phyloP scores from a whole-genome alignment of 2,329 filamentous ascomycete genomes.

The Chaetomiaceae sp. region DNA sequence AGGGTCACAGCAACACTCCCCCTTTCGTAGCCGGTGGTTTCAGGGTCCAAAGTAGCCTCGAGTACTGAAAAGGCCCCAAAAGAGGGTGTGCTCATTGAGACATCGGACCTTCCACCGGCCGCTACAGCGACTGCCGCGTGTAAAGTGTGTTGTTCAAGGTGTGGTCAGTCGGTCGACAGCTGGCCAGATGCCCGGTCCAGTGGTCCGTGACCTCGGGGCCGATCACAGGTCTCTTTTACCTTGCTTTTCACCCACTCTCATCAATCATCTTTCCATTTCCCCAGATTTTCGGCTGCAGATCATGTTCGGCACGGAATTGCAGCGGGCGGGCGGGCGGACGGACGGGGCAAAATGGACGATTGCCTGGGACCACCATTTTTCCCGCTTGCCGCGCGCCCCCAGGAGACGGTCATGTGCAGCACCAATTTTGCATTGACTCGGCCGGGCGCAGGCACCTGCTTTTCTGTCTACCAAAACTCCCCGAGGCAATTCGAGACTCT shows the following conservation, averaged over 20 bases:
- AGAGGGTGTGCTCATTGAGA: slow-evolving; percentile 22
- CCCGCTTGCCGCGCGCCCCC: slow-evolving; percentile 5
- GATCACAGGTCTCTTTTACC: slow-evolving; percentile 13
- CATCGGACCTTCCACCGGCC: slow-evolving; percentile 12
- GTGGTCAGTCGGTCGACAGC: slow-evolving; percentile 16
- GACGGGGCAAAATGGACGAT: slow-evolving; percentile 2
- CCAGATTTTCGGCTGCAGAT: slow-evolving; percentile 20
- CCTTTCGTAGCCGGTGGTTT: slow-evolving; percentile 1
- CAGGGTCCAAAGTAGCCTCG: slow-evolving; percentile 11
- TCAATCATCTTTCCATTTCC: slow-evolving; percentile 10
- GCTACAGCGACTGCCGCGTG: slow-evolving; percentile 22
- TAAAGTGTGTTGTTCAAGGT: slow-evolving; percentile 5
- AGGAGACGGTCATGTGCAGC: slow-evolving; percentile 8
- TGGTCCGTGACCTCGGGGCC: slow-evolving; percentile 10
- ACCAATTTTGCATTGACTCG: slow-evolving; percentile 2
- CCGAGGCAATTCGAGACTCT: not conserved
- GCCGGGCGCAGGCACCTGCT: not conserved
- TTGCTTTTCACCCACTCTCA: not conserved
- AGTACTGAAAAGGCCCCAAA: not conserved
- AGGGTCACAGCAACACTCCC: slow-evolving; percentile 3
- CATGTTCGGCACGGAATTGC: not conserved
- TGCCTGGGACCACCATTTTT: not conserved
- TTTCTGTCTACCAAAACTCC: not conserved
- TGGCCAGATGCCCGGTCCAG: not conserved
- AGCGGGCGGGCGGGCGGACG: not conserved